These are phyloP conservation scores for Beauveria bassiana DNA, from an alignment of 2,329 filamentous ascomycete species.

Conservation along the genomic window DNA sequence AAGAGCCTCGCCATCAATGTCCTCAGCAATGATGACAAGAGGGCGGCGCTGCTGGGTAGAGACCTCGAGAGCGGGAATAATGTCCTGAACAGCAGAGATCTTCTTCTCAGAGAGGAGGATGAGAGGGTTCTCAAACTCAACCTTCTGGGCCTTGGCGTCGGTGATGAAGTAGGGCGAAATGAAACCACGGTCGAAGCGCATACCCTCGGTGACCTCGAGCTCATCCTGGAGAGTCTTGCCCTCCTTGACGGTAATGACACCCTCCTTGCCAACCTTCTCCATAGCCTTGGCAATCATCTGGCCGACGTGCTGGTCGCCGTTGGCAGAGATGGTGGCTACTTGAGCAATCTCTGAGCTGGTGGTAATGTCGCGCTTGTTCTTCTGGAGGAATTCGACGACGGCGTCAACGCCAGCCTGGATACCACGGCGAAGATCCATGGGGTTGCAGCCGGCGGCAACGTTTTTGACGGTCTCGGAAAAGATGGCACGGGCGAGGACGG, in stretches of 20 bases:
- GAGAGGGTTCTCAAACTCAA: slow-evolving; percentile 98
- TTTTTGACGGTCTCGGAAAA: slow-evolving; percentile 99
- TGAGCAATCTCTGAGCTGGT: slow-evolving; percentile 95
- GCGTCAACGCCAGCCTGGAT: slow-evolving; percentile 94
- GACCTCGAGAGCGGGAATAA: slow-evolving; percentile 94
- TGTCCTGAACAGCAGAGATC: slow-evolving; percentile 98
- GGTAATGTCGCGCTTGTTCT: slow-evolving; percentile 97
- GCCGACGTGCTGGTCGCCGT: slow-evolving; percentile 92
- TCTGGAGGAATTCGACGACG: slow-evolving; percentile 87
- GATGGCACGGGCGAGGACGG: slow-evolving; percentile 92
- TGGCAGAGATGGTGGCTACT: slow-evolving; percentile 96
- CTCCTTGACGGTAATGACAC: slow-evolving; percentile 99
- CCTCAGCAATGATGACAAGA: slow-evolving; percentile 96
- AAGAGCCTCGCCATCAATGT: slow-evolving; percentile 96
- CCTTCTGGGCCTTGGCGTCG: slow-evolving; percentile 96
- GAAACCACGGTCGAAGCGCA: slow-evolving; percentile 99
- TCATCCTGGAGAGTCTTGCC: slow-evolving; percentile 97
- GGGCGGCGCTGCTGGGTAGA: slow-evolving; percentile 93
- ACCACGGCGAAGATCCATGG: slow-evolving; percentile 95
- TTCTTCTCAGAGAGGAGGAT: slow-evolving; percentile 99
- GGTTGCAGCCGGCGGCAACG: slow-evolving; percentile 97
- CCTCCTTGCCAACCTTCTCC: slow-evolving; percentile 99
- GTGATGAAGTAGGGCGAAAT: slow-evolving; percentile 99
- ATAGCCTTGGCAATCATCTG: slow-evolving; percentile 95
- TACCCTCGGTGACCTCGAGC: slow-evolving; percentile 98